Percentiles rank a stretch among this genome's conserved stretches.
Evolutionary conservation across 805 yeast genomes (phyloP).

Genomic region (Candida jianshihensis): DNA sequence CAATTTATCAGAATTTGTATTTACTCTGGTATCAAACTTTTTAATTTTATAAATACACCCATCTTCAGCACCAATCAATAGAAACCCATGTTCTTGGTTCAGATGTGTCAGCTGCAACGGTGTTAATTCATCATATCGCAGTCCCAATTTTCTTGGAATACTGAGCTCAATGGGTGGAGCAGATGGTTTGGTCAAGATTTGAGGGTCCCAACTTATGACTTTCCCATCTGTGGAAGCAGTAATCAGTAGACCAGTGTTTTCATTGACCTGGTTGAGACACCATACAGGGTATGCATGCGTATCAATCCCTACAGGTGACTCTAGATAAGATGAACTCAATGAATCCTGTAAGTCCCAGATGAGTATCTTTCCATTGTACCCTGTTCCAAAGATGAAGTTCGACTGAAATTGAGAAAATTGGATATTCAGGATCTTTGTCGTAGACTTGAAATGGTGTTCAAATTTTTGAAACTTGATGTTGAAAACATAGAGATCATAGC

Average conservation of each 20-base stretch:
- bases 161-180: constrained; percentile 15
- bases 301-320: constrained; percentile 8
- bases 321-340: constrained; percentile 11
- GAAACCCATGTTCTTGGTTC: constrained; percentile 13
- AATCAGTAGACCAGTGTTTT: constrained; percentile 16
- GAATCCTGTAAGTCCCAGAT: constrained; percentile 35
- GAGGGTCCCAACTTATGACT: constrained; percentile 24
- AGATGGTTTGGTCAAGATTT: constrained; percentile 19
- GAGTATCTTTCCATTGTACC: constrained; percentile 42
- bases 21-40: constrained; percentile 17
- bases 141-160: constrained; percentile 15
- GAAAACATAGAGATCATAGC: constrained; percentile 10
- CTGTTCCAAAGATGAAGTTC: constrained; percentile 40
- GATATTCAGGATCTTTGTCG: constrained; percentile 32
- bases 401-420: constrained; percentile 34
- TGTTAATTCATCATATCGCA: constrained; percentile 25
- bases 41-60: constrained; percentile 26
- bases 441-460: constrained; percentile 34
- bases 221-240: constrained; percentile 26
- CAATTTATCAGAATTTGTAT: constrained; percentile 5
- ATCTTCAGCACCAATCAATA: constrained; percentile 27
- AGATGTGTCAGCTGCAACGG: constrained; percentile 19
- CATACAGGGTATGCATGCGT: constrained; percentile 22
- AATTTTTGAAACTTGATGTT: constrained; percentile 17
- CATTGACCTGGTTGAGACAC: constrained; percentile 14